A percentile compares a stretch with the other conserved stretches of the same genome.
Conservation (phyloP, 1,284 basidiomycete species). For the Phellinidium pouzarii region DNA sequence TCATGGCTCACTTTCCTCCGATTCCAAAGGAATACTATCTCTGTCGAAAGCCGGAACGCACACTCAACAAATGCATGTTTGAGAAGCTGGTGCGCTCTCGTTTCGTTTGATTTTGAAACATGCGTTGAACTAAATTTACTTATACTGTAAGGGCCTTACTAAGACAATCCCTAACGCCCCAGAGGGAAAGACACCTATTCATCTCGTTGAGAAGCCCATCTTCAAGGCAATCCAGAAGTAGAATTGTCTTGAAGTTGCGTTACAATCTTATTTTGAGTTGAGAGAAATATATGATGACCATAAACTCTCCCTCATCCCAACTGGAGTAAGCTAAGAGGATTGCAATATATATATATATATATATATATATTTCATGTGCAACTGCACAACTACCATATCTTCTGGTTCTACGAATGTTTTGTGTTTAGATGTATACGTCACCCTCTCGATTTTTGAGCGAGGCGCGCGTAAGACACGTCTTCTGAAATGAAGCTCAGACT, state of each 20-base stretch:
- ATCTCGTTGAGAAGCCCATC: constrained; percentile 85
- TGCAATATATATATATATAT: too few species aligned
- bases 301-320: too few species aligned
- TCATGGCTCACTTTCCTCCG: constrained; percentile 1
- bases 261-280: neutral
- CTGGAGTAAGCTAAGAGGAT: too few species aligned
- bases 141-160: constrained; percentile 62
- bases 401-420: neutral
- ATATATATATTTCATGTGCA: too few species aligned
- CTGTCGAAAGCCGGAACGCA: constrained; percentile 87
- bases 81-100: constrained; percentile 76
- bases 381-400: neutral
- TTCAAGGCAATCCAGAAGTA: constrained; percentile 74
- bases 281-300: neutral
- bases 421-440: neutral
- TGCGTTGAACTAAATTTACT: constrained; percentile 4
- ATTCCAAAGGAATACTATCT: constrained; percentile 73
- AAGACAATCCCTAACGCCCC: constrained; percentile 94
- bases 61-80: constrained; percentile 93
- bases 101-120: neutral
- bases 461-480: neutral
- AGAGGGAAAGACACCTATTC: constrained; percentile 78
- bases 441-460: neutral
- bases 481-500: constrained; percentile 12
- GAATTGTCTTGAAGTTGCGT: neutral